Base-by-base conservation (phyloP, 139 green algal species). In the Desmodesmus armatus region DNA sequence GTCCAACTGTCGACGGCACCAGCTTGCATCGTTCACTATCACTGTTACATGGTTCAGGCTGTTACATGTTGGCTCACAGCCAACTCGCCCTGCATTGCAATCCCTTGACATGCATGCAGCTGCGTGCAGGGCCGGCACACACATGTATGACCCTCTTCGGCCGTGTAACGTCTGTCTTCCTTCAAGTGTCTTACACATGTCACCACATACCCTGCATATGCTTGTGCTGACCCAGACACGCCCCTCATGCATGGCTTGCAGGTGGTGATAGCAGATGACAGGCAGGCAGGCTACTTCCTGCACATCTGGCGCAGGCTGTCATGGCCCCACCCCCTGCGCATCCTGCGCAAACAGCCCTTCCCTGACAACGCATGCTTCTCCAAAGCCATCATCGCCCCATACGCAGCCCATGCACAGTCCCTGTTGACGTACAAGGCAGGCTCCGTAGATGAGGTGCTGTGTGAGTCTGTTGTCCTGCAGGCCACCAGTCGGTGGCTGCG, bases 401-500 rank as follows among this genome's bases (percentile, higher is more conserved):
- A 77, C 41, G 41, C 33, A 49, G 33, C 29, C 25, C 78, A 89
- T 15, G 40, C 27, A 15, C 33, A 76, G 13, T 91, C 87, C 3
- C 44, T 91, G 40, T 66, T 91, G 3, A 85, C 87, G 0, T 84
- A 86, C 62, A 90, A 84, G n/a, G 79, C 65, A 11, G 73, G 70
- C 37, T 44, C 41, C 23, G 74, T 31, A 0, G 27, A 70, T 43
- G 71, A 74, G 15, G 80, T 82, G 17, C 31, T 71, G 0, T 88
- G 87, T 71, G 63, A 70, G 33, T 87, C 78, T 2, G 27, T 78
- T 2, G 13, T 91, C 49, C 40, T 85, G n/a, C 39, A 77, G 6
- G 87, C 40, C 9, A 66, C 87, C 2, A 55, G 78, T 27, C 58
- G 87, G 62, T 91, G 87, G 87, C 49, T 91, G 83, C 87, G 83